Conservation (phyloP, 768 basidiomycete genomes). For the Daedalea quercina region DNA sequence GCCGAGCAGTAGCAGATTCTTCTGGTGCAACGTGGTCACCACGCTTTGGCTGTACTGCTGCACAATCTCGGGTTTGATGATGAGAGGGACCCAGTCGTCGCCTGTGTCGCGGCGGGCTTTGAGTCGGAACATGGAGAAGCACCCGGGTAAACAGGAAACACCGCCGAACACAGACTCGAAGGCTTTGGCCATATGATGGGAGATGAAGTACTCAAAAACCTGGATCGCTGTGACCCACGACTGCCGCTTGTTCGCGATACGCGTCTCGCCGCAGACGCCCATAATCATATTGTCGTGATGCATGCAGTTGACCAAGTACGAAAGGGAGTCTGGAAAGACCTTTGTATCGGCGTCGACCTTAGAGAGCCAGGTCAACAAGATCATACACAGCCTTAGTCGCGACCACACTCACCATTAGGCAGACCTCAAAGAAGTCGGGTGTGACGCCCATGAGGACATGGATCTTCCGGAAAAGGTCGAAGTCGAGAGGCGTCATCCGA, state of each 20-base stretch:
- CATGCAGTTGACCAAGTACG: slow-evolving; percentile 94
- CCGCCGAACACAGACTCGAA: slow-evolving; percentile 99
- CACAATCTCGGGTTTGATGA: slow-evolving; percentile 95
- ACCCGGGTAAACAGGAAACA: slow-evolving; percentile 98
- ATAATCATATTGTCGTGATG: slow-evolving; percentile 98
- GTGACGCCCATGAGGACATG: slow-evolving; percentile 98
- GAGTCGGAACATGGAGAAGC: slow-evolving; percentile 98
- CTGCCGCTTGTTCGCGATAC: slow-evolving; percentile 96
- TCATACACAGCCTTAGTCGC: not conserved
- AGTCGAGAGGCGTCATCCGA: slow-evolving; percentile 96
- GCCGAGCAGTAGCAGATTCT: slow-evolving; percentile 91
- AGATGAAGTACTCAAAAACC: slow-evolving; percentile 98
- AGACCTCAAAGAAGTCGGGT: slow-evolving; percentile 96
- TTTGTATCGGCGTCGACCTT: slow-evolving; percentile 99
- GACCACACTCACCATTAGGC: slow-evolving; percentile 76
- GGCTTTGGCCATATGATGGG: slow-evolving; percentile 95
- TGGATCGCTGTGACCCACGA: slow-evolving; percentile 99
- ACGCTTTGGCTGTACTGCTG: slow-evolving; percentile 94
- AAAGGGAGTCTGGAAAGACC: slow-evolving; percentile 85
- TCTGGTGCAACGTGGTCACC: slow-evolving; percentile 93
- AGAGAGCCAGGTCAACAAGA: not conserved
- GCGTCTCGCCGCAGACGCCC: slow-evolving; percentile 98
- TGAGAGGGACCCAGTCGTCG: slow-evolving; percentile 96
- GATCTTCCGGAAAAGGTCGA: slow-evolving; percentile 95
- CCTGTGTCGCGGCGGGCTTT: slow-evolving; percentile 86